These are phyloP conservation scores for Trichophyton mentagrophytes DNA, from an alignment of 2,329 filamentous ascomycete genomes.

Conservation along the genomic window DNA sequence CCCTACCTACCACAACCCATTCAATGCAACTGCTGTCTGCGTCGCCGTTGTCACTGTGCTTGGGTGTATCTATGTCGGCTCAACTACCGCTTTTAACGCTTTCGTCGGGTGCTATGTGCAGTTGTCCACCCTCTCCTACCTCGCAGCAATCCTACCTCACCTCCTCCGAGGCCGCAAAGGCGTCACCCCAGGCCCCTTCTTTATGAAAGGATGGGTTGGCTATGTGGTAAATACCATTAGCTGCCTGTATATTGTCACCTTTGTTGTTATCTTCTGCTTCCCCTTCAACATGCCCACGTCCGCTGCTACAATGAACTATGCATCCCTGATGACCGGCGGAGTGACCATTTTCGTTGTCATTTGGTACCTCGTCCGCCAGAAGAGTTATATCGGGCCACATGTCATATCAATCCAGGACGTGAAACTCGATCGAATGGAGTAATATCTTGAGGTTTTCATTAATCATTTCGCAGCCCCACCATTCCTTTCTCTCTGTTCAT, in stretches of 20 bases:
- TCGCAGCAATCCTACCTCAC: slow-evolving; percentile 40
- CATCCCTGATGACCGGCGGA: slow-evolving; percentile 40
- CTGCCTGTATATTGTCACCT: slow-evolving; percentile 42
- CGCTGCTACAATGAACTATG: slow-evolving; percentile 42
- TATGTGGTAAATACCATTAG: slow-evolving; percentile 38
- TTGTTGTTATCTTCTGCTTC: slow-evolving; percentile 50
- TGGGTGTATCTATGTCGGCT: slow-evolving; percentile 46
- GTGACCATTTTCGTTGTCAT: slow-evolving; percentile 38
- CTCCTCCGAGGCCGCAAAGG: slow-evolving; percentile 40
- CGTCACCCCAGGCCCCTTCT: slow-evolving; percentile 42
- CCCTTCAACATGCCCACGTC: slow-evolving; percentile 37
- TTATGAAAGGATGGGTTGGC: slow-evolving; percentile 39
- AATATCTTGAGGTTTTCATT: neutral
- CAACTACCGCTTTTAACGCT: slow-evolving; percentile 43
- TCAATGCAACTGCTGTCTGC: slow-evolving; percentile 47
- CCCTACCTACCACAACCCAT: slow-evolving; percentile 43
- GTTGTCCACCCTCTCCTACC: slow-evolving; percentile 44
- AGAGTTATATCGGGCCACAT: slow-evolving; percentile 24
- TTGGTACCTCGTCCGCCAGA: slow-evolving; percentile 33
- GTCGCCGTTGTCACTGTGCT: slow-evolving; percentile 40
- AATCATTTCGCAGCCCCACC: too few species aligned
- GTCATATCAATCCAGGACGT: neutral
- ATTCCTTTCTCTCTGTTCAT: neutral
- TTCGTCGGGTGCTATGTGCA: slow-evolving; percentile 48
- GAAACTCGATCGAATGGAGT: neutral